These are phyloP conservation scores for Penicillium silybi DNA, from an alignment of 495 filamentous ascomycete genomes.

Conservation along the genomic window DNA sequence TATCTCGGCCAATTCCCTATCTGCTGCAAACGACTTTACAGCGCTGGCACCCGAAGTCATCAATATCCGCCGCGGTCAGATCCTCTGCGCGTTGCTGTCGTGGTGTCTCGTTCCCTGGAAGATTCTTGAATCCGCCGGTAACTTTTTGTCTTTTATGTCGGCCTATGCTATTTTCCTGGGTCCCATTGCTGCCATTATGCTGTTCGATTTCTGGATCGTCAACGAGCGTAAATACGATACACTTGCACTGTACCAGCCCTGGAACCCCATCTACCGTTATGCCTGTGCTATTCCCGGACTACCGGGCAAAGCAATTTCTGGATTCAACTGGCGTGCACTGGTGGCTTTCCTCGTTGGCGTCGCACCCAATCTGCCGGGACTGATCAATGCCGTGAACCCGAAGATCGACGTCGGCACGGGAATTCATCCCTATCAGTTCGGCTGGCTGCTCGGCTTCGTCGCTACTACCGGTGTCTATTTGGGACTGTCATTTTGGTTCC, in stretches of 20 bases:
- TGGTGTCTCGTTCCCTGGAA: constrained; percentile 64
- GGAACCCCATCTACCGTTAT: constrained; percentile 47
- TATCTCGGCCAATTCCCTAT: constrained; percentile 63
- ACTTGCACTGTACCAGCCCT: constrained; percentile 44
- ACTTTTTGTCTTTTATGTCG: constrained; percentile 59
- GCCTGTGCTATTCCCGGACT: constrained; percentile 30
- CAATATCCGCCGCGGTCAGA: constrained; percentile 60
- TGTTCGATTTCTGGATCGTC: constrained; percentile 65
- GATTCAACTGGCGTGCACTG: constrained; percentile 64
- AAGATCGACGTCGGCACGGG: constrained; percentile 44
- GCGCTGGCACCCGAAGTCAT: constrained; percentile 55
- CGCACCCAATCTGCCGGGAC: constrained; percentile 56
- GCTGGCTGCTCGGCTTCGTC: constrained; percentile 54
- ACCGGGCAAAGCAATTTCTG: constrained; percentile 12
- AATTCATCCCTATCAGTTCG: constrained; percentile 51
- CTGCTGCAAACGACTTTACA: constrained; percentile 61
- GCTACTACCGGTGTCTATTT: constrained; percentile 46
- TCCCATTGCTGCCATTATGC: constrained; percentile 64
- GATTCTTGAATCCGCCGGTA: constrained; percentile 55
- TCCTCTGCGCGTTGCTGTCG: constrained; percentile 55
- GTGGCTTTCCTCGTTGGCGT: constrained; percentile 61
- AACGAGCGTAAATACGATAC: constrained; percentile 59
- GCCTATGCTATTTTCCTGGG: constrained; percentile 65
- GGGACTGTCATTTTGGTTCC: constrained; percentile 34
- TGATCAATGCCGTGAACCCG: constrained; percentile 48